Conservation (phyloP, 2,329 filamentous ascomycete species). For the Sporothrix schenckii region DNA sequence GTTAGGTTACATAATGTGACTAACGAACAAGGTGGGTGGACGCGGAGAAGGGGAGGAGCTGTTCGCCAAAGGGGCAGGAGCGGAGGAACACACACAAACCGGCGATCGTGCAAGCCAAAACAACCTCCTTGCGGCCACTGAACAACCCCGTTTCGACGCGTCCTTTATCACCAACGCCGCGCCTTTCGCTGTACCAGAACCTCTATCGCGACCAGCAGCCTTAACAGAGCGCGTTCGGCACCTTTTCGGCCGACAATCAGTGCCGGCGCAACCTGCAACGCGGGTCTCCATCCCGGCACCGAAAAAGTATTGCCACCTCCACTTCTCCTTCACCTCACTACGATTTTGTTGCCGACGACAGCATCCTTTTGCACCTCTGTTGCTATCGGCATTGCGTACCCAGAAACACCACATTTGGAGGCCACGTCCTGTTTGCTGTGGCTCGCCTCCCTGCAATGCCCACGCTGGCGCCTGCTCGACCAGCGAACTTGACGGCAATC, state of each 20-base stretch:
- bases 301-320: not conserved
- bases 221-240: constrained; percentile 28
- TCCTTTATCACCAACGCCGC: constrained; percentile 33
- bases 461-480: constrained; percentile 27
- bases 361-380: not conserved
- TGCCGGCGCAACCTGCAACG: constrained; percentile 32
- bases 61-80: constrained; percentile 23
- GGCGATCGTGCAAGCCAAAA: constrained; percentile 30
- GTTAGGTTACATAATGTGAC: constrained; percentile 21
- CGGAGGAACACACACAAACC: constrained; percentile 10
- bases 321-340: not conserved
- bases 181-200: constrained; percentile 24
- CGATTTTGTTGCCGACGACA: not conserved
- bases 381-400: not conserved
- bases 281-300: constrained; percentile 5
- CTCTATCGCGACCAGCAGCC: not conserved
- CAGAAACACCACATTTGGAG: constrained; percentile 27
- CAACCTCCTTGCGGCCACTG: constrained; percentile 10
- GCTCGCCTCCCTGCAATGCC: constrained; percentile 33
- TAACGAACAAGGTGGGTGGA: constrained; percentile 3
- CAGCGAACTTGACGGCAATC: constrained; percentile 10
- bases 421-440: constrained; percentile 12
- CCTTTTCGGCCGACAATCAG: constrained; percentile 23
- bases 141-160: constrained; percentile 32
- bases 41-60: constrained; percentile 26